phyloP scores from a whole-genome alignment of 2,329 filamentous ascomycete species.

The Curvularia hawaiiensis region DNA sequence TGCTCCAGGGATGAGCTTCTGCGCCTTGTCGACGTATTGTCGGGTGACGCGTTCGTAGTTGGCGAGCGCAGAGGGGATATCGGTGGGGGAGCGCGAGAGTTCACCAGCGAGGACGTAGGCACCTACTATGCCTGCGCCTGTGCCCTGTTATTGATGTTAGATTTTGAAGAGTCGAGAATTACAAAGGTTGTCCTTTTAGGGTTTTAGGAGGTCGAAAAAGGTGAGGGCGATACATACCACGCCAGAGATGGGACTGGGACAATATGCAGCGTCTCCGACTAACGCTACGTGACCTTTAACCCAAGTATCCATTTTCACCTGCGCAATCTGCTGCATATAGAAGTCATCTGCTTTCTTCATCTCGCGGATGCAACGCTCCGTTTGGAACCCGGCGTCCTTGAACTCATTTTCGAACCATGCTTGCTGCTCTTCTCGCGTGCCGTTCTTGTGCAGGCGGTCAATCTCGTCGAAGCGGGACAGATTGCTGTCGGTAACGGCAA shows the following conservation, averaged over 20 bases:
- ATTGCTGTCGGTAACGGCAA: slow-evolving; percentile 25
- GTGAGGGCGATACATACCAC: slow-evolving; percentile 20
- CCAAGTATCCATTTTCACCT: slow-evolving; percentile 47
- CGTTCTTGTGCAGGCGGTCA: slow-evolving; percentile 18
- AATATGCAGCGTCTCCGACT: slow-evolving; percentile 49
- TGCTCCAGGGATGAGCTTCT: slow-evolving; percentile 32
- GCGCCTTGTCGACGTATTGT: slow-evolving; percentile 30
- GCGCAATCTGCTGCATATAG: slow-evolving; percentile 52
- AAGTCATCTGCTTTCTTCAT: slow-evolving; percentile 52
- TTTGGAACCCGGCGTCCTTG: slow-evolving; percentile 47
- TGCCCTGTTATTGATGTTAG: slow-evolving; percentile 25
- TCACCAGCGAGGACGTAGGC: slow-evolving; percentile 49
- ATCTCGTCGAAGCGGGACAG: slow-evolving; percentile 28
- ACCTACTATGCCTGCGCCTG: slow-evolving; percentile 45
- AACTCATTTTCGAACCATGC: slow-evolving; percentile 36
- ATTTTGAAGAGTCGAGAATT: too few relatives aligned
- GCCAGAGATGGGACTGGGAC: slow-evolving; percentile 42
- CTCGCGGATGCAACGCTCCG: slow-evolving; percentile 43
- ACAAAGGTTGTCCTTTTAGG: too few relatives aligned
- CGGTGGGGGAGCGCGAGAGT: slow-evolving; percentile 26
- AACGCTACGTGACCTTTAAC: slow-evolving; percentile 48
- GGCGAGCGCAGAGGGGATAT: slow-evolving; percentile 30
- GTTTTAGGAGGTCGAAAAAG: too few relatives aligned
- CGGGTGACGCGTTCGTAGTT: slow-evolving; percentile 29
- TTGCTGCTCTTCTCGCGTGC: slow-evolving; percentile 29